A percentile compares a stretch with the other conserved stretches of the same genome.
These are phyloP conservation scores for Cyberlindnera euphorbiae DNA, from an alignment of 805 yeast genomes.

Conservation along the genomic window DNA sequence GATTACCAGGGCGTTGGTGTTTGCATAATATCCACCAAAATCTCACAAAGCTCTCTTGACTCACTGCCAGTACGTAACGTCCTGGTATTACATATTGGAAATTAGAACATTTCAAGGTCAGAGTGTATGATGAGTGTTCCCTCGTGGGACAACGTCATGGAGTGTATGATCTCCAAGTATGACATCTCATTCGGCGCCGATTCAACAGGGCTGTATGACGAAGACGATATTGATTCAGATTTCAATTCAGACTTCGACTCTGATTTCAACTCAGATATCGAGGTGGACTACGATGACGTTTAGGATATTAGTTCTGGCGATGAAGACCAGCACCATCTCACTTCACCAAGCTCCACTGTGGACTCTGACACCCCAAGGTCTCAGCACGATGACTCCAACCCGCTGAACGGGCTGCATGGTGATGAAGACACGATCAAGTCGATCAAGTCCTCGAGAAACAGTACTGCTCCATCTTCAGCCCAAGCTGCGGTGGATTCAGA, in stretches of 20 bases:
- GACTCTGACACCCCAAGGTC: not conserved
- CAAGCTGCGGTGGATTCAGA: too few relatives aligned
- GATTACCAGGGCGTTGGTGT: slow-evolving; percentile 9
- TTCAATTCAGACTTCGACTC: slow-evolving; percentile 15
- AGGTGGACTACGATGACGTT: slow-evolving; percentile 1
- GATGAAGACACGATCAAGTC: not conserved
- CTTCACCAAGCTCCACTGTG: not conserved
- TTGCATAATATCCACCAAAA: slow-evolving; percentile 16
- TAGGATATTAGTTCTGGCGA: too few relatives aligned
- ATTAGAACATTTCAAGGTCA: not conserved
- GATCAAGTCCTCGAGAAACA: too few relatives aligned
- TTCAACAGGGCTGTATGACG: not conserved
- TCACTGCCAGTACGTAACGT: slow-evolving; percentile 13
- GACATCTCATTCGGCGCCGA: slow-evolving; percentile 10
- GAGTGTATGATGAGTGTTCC: slow-evolving; percentile 4
- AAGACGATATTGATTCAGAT: slow-evolving; percentile 15
- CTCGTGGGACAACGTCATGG: slow-evolving; percentile 26
- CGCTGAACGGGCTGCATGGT: not conserved
- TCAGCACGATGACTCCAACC: not conserved
- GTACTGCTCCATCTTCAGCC: too few relatives aligned
- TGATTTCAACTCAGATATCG: slow-evolving; percentile 17
- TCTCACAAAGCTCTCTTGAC: slow-evolving; percentile 1
- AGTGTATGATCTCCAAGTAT: slow-evolving; percentile 15
- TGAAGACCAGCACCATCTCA: too few relatives aligned
- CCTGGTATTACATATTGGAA: slow-evolving; percentile 14